A percentile compares a stretch with the other conserved stretches of the same genome.
phyloP scores from a whole-genome alignment of 1,284 basidiomycete genomes.

The Pascua guehoae region DNA sequence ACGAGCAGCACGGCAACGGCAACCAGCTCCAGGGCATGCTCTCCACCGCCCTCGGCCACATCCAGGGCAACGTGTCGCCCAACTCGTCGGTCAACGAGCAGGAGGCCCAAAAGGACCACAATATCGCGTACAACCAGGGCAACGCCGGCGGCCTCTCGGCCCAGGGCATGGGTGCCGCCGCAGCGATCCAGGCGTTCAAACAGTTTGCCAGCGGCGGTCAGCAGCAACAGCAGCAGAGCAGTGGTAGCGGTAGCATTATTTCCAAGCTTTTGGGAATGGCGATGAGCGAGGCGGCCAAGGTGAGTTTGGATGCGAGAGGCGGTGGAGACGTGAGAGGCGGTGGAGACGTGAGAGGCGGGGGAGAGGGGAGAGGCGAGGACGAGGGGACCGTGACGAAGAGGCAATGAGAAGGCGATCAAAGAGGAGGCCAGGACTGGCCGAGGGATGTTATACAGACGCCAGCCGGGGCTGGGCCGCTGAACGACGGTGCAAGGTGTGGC shows the following conservation, averaged over 20 bases:
- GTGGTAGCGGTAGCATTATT: slow-evolving; percentile 49
- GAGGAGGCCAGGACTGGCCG: too few relatives aligned
- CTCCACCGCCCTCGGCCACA: slow-evolving; percentile 29
- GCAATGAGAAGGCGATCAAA: neutral
- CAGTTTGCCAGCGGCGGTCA: slow-evolving; percentile 55
- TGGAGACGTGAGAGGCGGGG: too few relatives aligned
- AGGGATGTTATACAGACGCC: too few relatives aligned
- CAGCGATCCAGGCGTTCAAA: slow-evolving; percentile 62
- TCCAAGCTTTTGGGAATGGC: slow-evolving; percentile 70
- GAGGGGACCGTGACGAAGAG: neutral
- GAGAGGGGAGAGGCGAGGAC: too few relatives aligned
- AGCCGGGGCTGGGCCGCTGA: too few relatives aligned
- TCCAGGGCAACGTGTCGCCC: slow-evolving; percentile 33
- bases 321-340: too few relatives aligned
- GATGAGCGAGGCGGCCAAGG: slow-evolving; percentile 62
- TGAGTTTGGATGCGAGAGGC: slow-evolving; percentile 9
- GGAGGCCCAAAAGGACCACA: slow-evolving; percentile 56
- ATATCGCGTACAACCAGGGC: slow-evolving; percentile 55
- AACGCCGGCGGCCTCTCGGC: slow-evolving; percentile 56
- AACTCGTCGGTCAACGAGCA: slow-evolving; percentile 56
- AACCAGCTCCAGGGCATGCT: slow-evolving; percentile 37
- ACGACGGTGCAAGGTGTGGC: too few relatives aligned
- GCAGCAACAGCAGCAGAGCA: slow-evolving; percentile 9
- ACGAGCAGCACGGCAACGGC: slow-evolving; percentile 39
- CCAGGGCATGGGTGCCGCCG: slow-evolving; percentile 62